Percentiles rank a stretch among this genome's conserved stretches.
phyloP scores from a whole-genome alignment of 1,139 yeast species.

The Kurtzmaniella quercitrusa region DNA sequence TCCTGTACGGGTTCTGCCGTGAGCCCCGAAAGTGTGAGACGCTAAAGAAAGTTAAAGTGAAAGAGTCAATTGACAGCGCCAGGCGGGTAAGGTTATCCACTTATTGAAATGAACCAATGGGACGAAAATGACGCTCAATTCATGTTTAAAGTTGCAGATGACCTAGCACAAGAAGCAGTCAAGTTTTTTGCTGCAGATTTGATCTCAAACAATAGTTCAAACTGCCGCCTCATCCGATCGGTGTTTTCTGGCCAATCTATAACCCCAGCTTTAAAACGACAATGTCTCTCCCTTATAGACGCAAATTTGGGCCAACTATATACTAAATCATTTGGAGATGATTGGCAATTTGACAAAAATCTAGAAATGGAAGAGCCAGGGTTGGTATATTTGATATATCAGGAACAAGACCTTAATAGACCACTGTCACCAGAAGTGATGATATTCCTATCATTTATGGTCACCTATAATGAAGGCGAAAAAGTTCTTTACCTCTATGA shows the following conservation, averaged over 20 bases:
- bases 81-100: no score
- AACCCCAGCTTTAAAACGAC: conserved; percentile 7
- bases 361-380: conserved; percentile 46
- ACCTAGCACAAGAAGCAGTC: background rate
- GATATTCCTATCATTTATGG: conserved; percentile 41
- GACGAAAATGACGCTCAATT: conserved; percentile 4
- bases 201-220: background rate
- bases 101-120: background rate
- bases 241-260: conserved; percentile 14
- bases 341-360: conserved; percentile 42
- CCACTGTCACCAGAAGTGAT: conserved; percentile 16
- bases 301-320: conserved; percentile 26
- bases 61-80: no score
- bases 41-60: no score
- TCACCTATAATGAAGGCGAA: conserved; percentile 28
- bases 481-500: conserved; percentile 51
- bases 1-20: no score
- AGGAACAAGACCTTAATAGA: conserved; percentile 11
- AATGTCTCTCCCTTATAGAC: conserved; percentile 22
- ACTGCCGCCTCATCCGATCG: conserved; percentile 11
- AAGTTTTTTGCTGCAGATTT: conserved; percentile 3
- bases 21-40: no score
- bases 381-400: conserved; percentile 33
- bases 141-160: conserved; percentile 5
- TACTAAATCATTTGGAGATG: conserved; percentile 25